Evolutionary conservation across 208 protist genomes (phyloP).

Genomic region (Willaertia magna): DNA sequence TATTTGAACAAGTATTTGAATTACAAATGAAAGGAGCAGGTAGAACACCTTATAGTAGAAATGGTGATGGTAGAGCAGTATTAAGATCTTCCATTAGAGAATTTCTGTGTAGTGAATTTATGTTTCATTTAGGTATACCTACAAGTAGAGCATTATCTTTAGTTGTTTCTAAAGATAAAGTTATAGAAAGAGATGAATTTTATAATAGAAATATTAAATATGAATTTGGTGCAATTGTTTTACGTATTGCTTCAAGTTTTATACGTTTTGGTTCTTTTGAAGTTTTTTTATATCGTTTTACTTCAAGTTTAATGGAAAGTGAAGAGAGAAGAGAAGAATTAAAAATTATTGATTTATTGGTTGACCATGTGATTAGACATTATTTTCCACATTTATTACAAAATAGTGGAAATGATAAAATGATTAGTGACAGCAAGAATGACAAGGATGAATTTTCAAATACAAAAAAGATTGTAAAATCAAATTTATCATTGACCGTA

Average conservation of each 20-base stretch:
- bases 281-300: conserved; percentile 16
- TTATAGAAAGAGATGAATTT: conserved; percentile 27
- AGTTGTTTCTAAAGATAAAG: conserved; percentile 7
- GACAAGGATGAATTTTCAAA: not conserved
- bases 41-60: conserved; percentile 41
- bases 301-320: not conserved
- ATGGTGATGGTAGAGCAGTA: conserved; percentile 36
- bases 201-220: conserved; percentile 26
- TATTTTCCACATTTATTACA: conserved; percentile 20
- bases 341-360: conserved; percentile 4
- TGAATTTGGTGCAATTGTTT: conserved; percentile 32
- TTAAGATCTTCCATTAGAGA: conserved; percentile 46
- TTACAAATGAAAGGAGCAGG: conserved; percentile 50
- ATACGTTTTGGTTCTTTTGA: conserved; percentile 44
- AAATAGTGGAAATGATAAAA: not conserved
- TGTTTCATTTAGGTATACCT: conserved; percentile 35
- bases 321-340: not conserved
- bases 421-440: not conserved
- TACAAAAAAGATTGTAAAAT: too few species aligned
- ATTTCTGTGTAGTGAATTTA: conserved; percentile 42
- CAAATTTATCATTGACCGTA: too few species aligned
- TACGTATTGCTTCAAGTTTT: conserved; percentile 30
- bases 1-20: conserved; percentile 28
- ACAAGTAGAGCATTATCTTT: conserved; percentile 34
- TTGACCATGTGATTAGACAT: conserved; percentile 13